Conservation (phyloP, 768 basidiomycete species). For the Phallus indusiatus region DNA sequence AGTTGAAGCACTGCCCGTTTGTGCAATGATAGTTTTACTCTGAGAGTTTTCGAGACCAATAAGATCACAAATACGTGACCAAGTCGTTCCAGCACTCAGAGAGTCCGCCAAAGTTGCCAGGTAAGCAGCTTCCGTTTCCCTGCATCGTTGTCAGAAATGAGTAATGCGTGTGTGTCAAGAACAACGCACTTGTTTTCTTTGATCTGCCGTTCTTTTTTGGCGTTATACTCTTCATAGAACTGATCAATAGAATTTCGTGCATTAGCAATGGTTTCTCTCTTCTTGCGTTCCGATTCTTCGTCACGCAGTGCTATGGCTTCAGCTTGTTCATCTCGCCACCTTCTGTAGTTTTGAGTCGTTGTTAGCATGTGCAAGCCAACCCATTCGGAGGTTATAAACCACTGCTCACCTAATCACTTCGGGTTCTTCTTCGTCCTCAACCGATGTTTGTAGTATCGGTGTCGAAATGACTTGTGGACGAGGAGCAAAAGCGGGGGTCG, state of each 20-base stretch:
- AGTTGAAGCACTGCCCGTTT: slow-evolving; percentile 78
- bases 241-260: slow-evolving; percentile 84
- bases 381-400: not conserved
- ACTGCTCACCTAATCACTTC: slow-evolving; percentile 77
- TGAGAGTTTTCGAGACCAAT: slow-evolving; percentile 93
- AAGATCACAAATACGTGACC: slow-evolving; percentile 84
- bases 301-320: slow-evolving; percentile 79
- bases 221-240: slow-evolving; percentile 82
- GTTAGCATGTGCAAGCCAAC: not conserved
- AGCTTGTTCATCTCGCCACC: slow-evolving; percentile 83
- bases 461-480: slow-evolving; percentile 68
- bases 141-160: slow-evolving; percentile 22
- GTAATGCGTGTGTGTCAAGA: not conserved
- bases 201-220: slow-evolving; percentile 84
- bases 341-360: slow-evolving; percentile 31
- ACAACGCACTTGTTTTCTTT: slow-evolving; percentile 84
- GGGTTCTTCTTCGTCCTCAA: slow-evolving; percentile 67
- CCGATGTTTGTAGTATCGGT: slow-evolving; percentile 58
- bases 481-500: slow-evolving; percentile 54
- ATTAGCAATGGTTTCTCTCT: slow-evolving; percentile 73
- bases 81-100: slow-evolving; percentile 85
- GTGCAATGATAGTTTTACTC: slow-evolving; percentile 80
- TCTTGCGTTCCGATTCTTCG: slow-evolving; percentile 63
- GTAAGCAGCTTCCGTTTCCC: slow-evolving; percentile 82
- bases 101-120: slow-evolving; percentile 60